Base-by-base conservation (phyloP, 2,329 filamentous ascomycete genomes). In the Colletotrichum plurivorum region DNA sequence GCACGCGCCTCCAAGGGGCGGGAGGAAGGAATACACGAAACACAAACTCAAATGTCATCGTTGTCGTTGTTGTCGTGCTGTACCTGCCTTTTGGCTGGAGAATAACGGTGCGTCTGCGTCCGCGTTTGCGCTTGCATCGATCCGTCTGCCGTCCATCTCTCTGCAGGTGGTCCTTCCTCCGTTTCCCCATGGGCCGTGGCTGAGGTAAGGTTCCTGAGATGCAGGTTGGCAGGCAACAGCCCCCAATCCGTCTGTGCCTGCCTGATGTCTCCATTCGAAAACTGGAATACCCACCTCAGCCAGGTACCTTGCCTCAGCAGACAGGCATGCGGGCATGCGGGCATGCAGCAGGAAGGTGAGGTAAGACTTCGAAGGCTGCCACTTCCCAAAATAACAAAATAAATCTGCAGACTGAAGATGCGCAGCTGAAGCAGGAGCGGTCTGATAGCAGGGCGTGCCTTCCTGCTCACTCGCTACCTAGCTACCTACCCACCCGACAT, bases 21-120 rank as follows among this genome's bases (percentile, higher is more conserved):
- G 16, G 43, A 22, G 46, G 36, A 31, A 64, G 53, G 53, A 49
- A 57, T 51, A 64, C 61, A 49, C 53, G 45, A 59, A 58, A 41
- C 62, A 22, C 46, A 59, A 36, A 43, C 31, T 20, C 43, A 41
- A 55, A 48, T 41, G 43, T 20, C 45, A 43, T 53, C 55, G 49
- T 16, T 6, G 18, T 16, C 41, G 18, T 16, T 41, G 36, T 16
- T 10, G 58, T 27, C 49, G 41, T 62, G 49, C 49, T 55, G 39
- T 46, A 41, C 43, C 51, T 66, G 57, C 49, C 62, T 43, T 31
- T 7, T 18, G 22, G 45, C 31, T 46, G 36, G 36, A 36, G 20
- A 25, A 64, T 16, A 48, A 56, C 53, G 36, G 20, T 39, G 53
- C 18, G 39, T 18, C 18, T 49, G 22, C 31, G 31, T 10, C 31